Base-by-base conservation (phyloP, 2,329 filamentous ascomycete species). In the Xylaria sp. region DNA sequence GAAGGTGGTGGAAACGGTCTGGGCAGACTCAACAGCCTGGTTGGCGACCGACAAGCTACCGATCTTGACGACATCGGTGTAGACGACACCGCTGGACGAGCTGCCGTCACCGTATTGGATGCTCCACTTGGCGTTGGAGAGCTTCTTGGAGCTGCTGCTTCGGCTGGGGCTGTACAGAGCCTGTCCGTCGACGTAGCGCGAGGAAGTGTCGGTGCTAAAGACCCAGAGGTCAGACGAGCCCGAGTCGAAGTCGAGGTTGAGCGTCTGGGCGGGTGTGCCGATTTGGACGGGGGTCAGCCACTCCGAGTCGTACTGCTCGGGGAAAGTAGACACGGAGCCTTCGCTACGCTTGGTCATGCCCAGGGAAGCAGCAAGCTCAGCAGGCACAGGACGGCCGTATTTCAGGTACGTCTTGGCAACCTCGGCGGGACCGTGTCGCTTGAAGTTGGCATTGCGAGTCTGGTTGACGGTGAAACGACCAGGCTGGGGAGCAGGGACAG, bases 151-250 rank as follows among this genome's bases (percentile, higher is more conserved):
- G 2, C 69, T 70, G 58, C 70, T 72, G 58, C 66, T 71, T 43
- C 66, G 70, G 52, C 48, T 60, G 4, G 75, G 74, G 52, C 60
- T 60, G 70, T 76, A 76, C 32, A 65, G 56, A 32, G 64, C 61
- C 62, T 76, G 74, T 12, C 74, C 74, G 30, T 70, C 57, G 50
- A 68, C 64, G 43, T 70, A 61, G 32, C 55, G 43, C 10, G 63
- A 34, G 34, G 64, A 45, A 1, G 67, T 71, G 48, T 72, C 69
- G 39, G 61, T 71, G 63, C 67, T 70, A 60, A 74, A 76, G 53
- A 76, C 74, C 74, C 74, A 76, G 46, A 76, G 71, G 45, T 76
- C 75, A 18, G 75, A 73, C 3, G 75, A 76, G 4, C 75, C 75
- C 15, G 74, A 64, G 68, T 76, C 75, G 55, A 76, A 73, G 70